Evolutionary conservation across 805 yeast species (phyloP).

Genomic region (Torulaspora delbrueckii): DNA sequence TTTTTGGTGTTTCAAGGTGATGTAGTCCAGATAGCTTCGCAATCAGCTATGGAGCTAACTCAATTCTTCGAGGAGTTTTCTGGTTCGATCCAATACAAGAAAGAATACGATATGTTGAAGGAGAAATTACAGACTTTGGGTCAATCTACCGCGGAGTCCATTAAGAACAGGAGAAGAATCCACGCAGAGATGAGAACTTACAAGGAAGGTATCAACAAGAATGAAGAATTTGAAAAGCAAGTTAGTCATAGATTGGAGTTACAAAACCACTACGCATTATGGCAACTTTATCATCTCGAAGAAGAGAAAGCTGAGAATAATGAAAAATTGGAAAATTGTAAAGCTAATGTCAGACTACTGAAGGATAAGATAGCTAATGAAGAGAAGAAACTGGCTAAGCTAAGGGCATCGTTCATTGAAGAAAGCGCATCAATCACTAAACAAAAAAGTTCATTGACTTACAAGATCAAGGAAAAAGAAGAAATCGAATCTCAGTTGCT

Average conservation of each 20-base stretch:
- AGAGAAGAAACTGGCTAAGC: constrained; percentile 37
- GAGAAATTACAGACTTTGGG: constrained; percentile 63
- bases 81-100: constrained; percentile 65
- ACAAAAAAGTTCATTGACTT: constrained; percentile 36
- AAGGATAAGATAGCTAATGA: constrained; percentile 35
- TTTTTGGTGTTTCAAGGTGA: constrained; percentile 96
- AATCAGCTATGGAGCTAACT: constrained; percentile 71
- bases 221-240: constrained; percentile 57
- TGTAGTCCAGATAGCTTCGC: constrained; percentile 88
- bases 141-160: constrained; percentile 56
- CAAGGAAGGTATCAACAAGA: constrained; percentile 68
- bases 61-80: constrained; percentile 74
- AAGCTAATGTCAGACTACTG: constrained; percentile 31
- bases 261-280: constrained; percentile 49
- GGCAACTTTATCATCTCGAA: constrained; percentile 62
- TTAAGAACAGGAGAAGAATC: constrained; percentile 62
- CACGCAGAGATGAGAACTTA: constrained; percentile 74
- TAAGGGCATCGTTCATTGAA: constrained; percentile 44
- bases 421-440: constrained; percentile 42
- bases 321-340: constrained; percentile 26
- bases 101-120: constrained; percentile 60
- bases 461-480: constrained; percentile 41
- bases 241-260: constrained; percentile 45
- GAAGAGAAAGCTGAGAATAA: constrained; percentile 27
- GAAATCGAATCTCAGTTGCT: constrained; percentile 44